phyloP scores from a whole-genome alignment of 345 rosid genomes.

The Aurinia saxatilis region DNA sequence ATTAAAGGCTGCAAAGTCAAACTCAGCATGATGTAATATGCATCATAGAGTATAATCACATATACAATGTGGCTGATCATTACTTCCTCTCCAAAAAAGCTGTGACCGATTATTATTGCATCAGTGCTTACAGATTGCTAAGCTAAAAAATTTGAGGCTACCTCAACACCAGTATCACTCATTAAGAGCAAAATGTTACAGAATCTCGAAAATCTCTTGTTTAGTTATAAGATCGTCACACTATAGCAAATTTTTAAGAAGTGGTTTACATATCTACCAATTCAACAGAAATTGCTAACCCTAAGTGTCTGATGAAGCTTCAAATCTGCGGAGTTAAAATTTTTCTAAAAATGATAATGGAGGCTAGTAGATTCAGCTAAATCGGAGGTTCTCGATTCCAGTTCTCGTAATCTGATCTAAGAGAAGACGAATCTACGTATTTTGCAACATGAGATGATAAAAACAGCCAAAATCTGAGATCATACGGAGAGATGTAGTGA shows the following conservation, averaged over 20 bases:
- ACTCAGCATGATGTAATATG: not conserved
- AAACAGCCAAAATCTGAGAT: constrained; percentile 11
- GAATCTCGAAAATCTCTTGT: not conserved
- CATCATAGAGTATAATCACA: not conserved
- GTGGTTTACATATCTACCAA: not conserved
- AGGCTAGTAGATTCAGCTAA: constrained; percentile 6
- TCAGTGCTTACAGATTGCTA: not conserved
- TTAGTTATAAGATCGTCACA: not conserved
- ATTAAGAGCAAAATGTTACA: not conserved
- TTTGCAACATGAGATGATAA: no score
- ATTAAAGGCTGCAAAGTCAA: not conserved
- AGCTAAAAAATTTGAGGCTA: not conserved
- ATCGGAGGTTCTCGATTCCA: not conserved
- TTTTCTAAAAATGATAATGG: not conserved
- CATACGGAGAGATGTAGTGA: constrained; percentile 23
- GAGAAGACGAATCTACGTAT: constrained; percentile 11
- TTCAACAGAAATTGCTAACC: not conserved
- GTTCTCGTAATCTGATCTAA: constrained; percentile 2
- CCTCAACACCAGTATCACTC: not conserved
- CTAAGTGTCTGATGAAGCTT: not conserved
- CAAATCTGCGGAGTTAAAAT: not conserved
- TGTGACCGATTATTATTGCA: not conserved
- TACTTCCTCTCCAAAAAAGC: not conserved
- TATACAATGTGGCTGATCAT: not conserved
- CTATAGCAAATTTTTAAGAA: not conserved